Base-by-base conservation (phyloP, 768 basidiomycete species). In the Suillus decipiens region DNA sequence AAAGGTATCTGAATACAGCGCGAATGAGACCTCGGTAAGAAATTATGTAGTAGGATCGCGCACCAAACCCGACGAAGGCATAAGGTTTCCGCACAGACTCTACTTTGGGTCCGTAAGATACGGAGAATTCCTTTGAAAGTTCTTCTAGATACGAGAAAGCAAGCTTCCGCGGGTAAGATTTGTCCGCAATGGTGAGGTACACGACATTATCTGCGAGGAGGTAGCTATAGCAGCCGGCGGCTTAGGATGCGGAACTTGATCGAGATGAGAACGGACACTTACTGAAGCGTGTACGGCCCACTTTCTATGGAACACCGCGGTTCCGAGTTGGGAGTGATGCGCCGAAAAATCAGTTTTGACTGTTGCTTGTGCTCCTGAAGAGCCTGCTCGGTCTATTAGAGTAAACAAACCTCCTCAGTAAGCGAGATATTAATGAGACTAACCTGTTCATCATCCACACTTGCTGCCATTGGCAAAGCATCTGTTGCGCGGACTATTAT, bases 311-410 rank as follows among this genome's bases (percentile, higher is more conserved):
- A 97, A 75, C 97, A 98, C 41, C 92, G 86, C 10, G 96, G 95
- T 75, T 99, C 97, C 24, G 93, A 89, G 75, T 98, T 95, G 51
- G 94, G 87, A 33, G 92, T 93, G 71, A 99, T 89, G 43, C 97
- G 88, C 64, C 96, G 86, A 75, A 98, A 98, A 70, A 99, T 90
- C 69, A 99, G 84, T 76, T 99, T 99, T 37, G 96, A 88, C 75
- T 99, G 96, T 69, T 98, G 96, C 75, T 99, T 99, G 82, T 98
- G 95, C 77, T 99, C 97, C 72, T 95, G 93, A 45, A 99, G 80
- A 61, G 89, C 84, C 73, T 92, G 90, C 76, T 99, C 96, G 67
- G 94, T 97, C 96, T 99, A 67, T 51, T 59, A 56, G 59, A 33
- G 39, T 31, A 14, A 33, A 37, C 11, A 5, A 59, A n/a, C 2